Evolutionary conservation across 768 basidiomycete species (phyloP).

Genomic region (Megacollybia marginata): DNA sequence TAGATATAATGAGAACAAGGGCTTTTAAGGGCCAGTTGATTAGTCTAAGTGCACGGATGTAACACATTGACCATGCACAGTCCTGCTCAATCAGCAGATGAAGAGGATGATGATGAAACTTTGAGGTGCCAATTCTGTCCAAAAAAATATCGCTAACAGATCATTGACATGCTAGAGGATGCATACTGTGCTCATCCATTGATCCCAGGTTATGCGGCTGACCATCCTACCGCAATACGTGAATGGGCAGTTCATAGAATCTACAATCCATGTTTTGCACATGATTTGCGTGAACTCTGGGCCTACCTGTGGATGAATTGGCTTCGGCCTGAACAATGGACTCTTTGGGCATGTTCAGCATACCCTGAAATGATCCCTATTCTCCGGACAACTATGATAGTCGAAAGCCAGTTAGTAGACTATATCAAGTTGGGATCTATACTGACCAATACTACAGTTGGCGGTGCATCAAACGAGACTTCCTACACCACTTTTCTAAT

Average conservation of each 20-base stretch:
- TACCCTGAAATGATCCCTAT: constrained; percentile 11
- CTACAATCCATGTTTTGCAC: constrained; percentile 12
- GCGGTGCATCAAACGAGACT: constrained; percentile 25
- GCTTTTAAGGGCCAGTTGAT: too few relatives aligned
- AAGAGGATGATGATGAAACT: not conserved
- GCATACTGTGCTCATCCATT: constrained; percentile 7
- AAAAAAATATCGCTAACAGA: constrained; percentile 2
- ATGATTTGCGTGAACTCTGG: constrained; percentile 15
- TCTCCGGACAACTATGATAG: constrained; percentile 21
- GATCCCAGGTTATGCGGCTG: constrained; percentile 12
- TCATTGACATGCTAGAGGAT: constrained; percentile 12
- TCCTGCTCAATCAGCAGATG: too few relatives aligned
- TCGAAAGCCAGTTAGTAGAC: constrained; percentile 24
- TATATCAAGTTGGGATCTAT: not conserved
- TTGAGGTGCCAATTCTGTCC: constrained; percentile 13
- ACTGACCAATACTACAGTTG: constrained; percentile 16
- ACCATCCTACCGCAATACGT: not conserved
- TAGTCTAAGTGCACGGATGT: too few relatives aligned
- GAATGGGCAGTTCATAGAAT: constrained; percentile 4
- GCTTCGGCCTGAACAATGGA: constrained; percentile 17
- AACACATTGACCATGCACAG: too few relatives aligned
- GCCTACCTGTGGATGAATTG: constrained; percentile 20
- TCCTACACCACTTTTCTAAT: constrained; percentile 23
- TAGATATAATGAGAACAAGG: too few relatives aligned
- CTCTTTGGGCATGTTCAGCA: constrained; percentile 17